Conservation (phyloP, 2,329 filamentous ascomycete species). For the Thelonectria blattea region DNA sequence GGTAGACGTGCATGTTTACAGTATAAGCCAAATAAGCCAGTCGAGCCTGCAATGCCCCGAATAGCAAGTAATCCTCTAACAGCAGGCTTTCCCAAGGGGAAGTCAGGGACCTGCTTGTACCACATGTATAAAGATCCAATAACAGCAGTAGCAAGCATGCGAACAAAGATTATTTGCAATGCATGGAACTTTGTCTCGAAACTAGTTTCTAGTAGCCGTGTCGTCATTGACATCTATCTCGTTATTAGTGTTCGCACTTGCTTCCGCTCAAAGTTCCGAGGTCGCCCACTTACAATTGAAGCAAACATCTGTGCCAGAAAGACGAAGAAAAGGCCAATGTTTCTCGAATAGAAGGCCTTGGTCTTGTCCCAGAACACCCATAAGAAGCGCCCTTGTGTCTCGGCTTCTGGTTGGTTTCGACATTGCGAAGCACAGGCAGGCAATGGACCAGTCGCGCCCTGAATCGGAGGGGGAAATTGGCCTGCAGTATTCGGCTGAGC, state of each 20-base stretch:
- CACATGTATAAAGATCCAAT: slow-evolving; percentile 50
- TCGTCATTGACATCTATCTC: slow-evolving; percentile 49
- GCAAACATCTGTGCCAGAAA: slow-evolving; percentile 50
- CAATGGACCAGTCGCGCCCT: background rate
- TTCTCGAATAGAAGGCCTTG: slow-evolving; percentile 54
- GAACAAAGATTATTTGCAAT: slow-evolving; percentile 51
- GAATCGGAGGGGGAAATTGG: too few species aligned
- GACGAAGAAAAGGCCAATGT: slow-evolving; percentile 48
- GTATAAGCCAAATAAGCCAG: slow-evolving; percentile 68
- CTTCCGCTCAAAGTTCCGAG: too few species aligned
- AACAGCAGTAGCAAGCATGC: slow-evolving; percentile 47
- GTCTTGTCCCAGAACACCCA: background rate
- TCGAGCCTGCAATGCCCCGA: slow-evolving; percentile 67
- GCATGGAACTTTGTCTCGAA: slow-evolving; percentile 48
- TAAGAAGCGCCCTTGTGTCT: background rate
- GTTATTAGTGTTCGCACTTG: slow-evolving; percentile 2
- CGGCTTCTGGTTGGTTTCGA: background rate
- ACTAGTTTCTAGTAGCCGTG: slow-evolving; percentile 43
- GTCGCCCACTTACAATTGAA: slow-evolving; percentile 42
- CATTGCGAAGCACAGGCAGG: background rate
- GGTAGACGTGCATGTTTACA: slow-evolving; percentile 36
- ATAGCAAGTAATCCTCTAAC: slow-evolving; percentile 68
- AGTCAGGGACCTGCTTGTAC: slow-evolving; percentile 58
- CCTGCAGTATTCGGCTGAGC: background rate
- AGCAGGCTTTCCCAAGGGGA: slow-evolving; percentile 69